Base-by-base conservation (phyloP, 441 rosid species). In the Hura crepitans region DNA sequence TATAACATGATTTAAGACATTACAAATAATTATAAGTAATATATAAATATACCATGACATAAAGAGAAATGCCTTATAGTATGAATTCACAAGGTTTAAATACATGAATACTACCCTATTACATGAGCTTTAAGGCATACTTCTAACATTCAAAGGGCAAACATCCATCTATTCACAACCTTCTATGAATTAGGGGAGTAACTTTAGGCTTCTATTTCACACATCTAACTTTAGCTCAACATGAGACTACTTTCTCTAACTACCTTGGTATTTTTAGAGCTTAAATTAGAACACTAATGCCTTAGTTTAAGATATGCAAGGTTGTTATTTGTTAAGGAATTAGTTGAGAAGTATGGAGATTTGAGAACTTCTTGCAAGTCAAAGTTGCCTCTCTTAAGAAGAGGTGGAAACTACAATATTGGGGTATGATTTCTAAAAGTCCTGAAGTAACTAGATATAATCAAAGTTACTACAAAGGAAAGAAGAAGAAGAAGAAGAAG, bases 291-390 rank as follows among this genome's bases (percentile, higher is more conserved):
- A 58, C 1, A 25, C 35, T 35, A 30, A 47, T 46, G 69, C 70
- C 72, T 69, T 67, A 20, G 66, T 61, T 66, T n/a, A 64, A 17
- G 37, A 66, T 69, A 66, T 42, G 59, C 27, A 66, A 30, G 57
- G 35, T 30, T 13, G 68, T 51, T 25, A 13, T 12, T 62, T 75
- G 37, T 5, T 18, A 20, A 49, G 25, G 77, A 70, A 73, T 91
- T 84, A 92, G 85, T 94, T 90, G 82, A 94, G 62, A 94, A 94
- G 77, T 94, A 94, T 0, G 85, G 92, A 68, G 99, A 94, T 63
- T 79, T 72, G 28, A 91, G 83, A 68, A 94, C 97, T 80, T 90
- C 86, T 53, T 66, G 78, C 76, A 92, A 80, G 83, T 92, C 92
- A 61, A 94, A 91, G 79, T 82, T 66, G 69, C 94, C 97, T 83